Evolutionary conservation across 2,329 filamentous ascomycete species (phyloP), one percentile per base, ranked within the genome.

Genomic region (Meredithiella fracta): DNA sequence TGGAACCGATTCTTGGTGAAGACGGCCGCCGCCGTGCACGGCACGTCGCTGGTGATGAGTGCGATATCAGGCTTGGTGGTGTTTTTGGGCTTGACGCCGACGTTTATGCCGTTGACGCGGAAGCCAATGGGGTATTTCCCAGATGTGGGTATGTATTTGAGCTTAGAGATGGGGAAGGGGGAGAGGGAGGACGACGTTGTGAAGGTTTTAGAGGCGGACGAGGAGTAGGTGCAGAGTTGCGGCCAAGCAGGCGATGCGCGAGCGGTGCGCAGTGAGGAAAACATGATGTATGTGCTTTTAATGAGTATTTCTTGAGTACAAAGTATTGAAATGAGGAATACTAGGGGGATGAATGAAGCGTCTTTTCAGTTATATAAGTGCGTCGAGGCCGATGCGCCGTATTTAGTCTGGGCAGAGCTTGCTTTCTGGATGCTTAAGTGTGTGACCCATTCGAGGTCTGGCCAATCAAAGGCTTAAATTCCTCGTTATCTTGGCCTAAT

Each of bases 1-100:
- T 96, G 90, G 72, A 98, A 98, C 69, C 91, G 90, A 73, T 98
- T 98, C 69, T 89, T 94, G 55, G 92, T 98, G 72, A 97, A 96
- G 49, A 97, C 90, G 5, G 89, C 92, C 0, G 90, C 88, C 8
- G 85, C 90, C 5, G 86, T 78, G 68, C 89, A 96, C 55, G 90
- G 88, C 54, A 76, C 76, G 64, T 95, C 87, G 5, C 92, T 97
- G 17, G 84, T 82, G 61, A 98, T 78, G 62, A 98, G 77, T 37
- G 90, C 88, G 52, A 98, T 78, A 67, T 98, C 92, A 31, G 91
- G 89, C 69, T 90, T 90, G 60, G 80, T 85, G 53, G 86, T 95
- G 71, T 97, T 97, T 61, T 83, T 83, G 14, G 89, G 80, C 73
- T 98, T 98, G 63, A 98, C 89, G 54, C 92, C 91, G 40, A 94